Base-by-base conservation (phyloP, 768 basidiomycete species). In the Pisolithus sp. region DNA sequence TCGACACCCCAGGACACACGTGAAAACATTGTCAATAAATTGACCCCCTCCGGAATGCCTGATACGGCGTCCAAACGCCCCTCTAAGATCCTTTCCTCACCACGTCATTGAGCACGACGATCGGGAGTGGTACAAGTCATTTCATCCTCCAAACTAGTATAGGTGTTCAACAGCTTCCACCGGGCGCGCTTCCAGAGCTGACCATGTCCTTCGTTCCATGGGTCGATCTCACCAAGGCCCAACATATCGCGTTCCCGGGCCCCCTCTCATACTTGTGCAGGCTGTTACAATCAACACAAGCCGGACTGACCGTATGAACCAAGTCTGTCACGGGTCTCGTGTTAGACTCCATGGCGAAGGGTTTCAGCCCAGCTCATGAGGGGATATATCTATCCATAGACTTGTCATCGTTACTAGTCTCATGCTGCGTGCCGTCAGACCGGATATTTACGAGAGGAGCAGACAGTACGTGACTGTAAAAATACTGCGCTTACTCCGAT, bases 211-310 rank as follows among this genome's bases (percentile, higher is more conserved):
- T 77, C 57, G 69, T 87, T 50, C 83, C 80, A 61, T 89, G 82
- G 82, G 75, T 83, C 8, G 86, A 90, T 61, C 68, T 79, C 44
- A 65, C 67, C 60, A 86, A 86, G n/a, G n/a, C n/a, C n/a, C n/a
- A n/a, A n/a, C n/a, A 57, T 81, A 71, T 60, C 82, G 85, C 34
- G 68, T 88, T 55, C 51, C 88, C n/a, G n/a, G n/a, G n/a, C 18
- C 76, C 87, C 3, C 55, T 78, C 6, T 30, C 69, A 0, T 76
- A 82, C 48, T 68, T 68, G 37, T 48, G 62, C 49, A 75, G 76
- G 51, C 70, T 89, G 7, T 68, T 86, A 26, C 45, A 69, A 0
- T 73, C 76, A 21, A 46, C 68, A 4, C 75, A 84, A 28, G 80
- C 85, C 3, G 80, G 85, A 1, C 61, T 85, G 15, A 62, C 71